phyloP scores from a whole-genome alignment of 768 basidiomycete species.

The Tubosaeta brunneosetosa region DNA sequence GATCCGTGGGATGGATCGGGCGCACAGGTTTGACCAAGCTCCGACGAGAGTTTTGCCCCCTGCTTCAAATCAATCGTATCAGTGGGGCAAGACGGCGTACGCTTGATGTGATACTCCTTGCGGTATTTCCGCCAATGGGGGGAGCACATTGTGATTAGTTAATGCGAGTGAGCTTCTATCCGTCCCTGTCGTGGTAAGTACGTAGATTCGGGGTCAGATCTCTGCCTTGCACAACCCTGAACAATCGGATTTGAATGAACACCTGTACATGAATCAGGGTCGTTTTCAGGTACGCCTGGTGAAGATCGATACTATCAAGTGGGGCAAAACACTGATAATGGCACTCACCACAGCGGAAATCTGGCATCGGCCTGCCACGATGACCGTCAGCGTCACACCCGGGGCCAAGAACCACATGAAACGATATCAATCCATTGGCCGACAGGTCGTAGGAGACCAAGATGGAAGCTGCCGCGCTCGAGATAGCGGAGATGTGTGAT shows the following conservation, averaged over 20 bases:
- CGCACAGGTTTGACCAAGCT: conserved; percentile 1
- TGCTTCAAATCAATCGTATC: neutral
- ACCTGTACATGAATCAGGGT: conserved; percentile 25
- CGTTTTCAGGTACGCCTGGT: conserved; percentile 16
- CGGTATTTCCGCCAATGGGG: conserved; percentile 22
- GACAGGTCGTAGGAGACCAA: conserved; percentile 6
- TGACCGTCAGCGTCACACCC: conserved; percentile 6
- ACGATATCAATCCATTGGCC: conserved; percentile 3
- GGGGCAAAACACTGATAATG: neutral
- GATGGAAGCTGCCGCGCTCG: conserved; percentile 8
- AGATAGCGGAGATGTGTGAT: conserved; percentile 12
- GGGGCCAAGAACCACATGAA: conserved; percentile 16
- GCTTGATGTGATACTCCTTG: conserved; percentile 4
- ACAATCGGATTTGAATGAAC: conserved; percentile 20
- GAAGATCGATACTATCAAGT: conserved; percentile 6
- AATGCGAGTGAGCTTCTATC: conserved; percentile 15
- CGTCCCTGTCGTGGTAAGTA: conserved; percentile 20
- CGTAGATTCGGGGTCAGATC: conserved; percentile 21
- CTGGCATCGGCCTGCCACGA: conserved; percentile 5
- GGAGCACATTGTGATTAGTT: conserved; percentile 5
- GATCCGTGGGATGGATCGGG: neutral
- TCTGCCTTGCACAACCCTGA: conserved; percentile 14
- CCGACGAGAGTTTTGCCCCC: neutral
- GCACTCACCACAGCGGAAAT: neutral
- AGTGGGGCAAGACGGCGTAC: neutral